A percentile compares a stretch with the other conserved stretches of the same genome.
These are phyloP conservation scores for Aspergillus sp. DNA, from an alignment of 2,329 filamentous ascomycete species.

Conservation along the genomic window DNA sequence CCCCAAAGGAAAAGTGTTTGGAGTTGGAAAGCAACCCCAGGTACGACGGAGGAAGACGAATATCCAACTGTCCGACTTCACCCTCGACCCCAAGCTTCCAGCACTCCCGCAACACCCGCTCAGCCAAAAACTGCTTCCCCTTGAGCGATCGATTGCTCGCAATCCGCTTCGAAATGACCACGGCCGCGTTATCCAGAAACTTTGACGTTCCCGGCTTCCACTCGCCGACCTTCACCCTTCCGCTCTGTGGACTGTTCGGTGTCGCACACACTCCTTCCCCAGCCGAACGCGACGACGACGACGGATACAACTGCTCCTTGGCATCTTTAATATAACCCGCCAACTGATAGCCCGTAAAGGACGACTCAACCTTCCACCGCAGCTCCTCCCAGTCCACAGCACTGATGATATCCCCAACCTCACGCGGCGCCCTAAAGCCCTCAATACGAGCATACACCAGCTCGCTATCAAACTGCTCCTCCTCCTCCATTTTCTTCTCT, in stretches of 20 bases:
- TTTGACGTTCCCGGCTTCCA: constrained; percentile 28
- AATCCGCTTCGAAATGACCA: constrained; percentile 13
- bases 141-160: constrained; percentile 14
- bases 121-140: constrained; percentile 25
- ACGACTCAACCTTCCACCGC: constrained; percentile 21
- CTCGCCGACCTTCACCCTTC: constrained; percentile 1
- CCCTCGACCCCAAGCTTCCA: constrained; percentile 28
- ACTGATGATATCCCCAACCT: constrained; percentile 18
- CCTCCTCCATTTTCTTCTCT: constrained; percentile 12
- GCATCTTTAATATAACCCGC: constrained; percentile 19
- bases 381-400: constrained; percentile 23
- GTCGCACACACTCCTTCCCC: no score
- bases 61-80: constrained; percentile 31
- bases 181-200: constrained; percentile 17
- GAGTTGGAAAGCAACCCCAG: constrained; percentile 27
- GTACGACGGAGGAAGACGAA: constrained; percentile 19
- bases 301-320: neutral
- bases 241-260: no score
- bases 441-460: constrained; percentile 22
- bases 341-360: constrained; percentile 29
- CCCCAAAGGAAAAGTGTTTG: constrained; percentile 29
- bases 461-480: constrained; percentile 5
- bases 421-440: constrained; percentile 15
- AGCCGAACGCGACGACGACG: no score
- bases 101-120: constrained; percentile 32